A percentile compares a stretch with the other conserved stretches of the same genome.
phyloP scores from a whole-genome alignment of 176 grass and related monocot species.

The Oryza nivara region DNA sequence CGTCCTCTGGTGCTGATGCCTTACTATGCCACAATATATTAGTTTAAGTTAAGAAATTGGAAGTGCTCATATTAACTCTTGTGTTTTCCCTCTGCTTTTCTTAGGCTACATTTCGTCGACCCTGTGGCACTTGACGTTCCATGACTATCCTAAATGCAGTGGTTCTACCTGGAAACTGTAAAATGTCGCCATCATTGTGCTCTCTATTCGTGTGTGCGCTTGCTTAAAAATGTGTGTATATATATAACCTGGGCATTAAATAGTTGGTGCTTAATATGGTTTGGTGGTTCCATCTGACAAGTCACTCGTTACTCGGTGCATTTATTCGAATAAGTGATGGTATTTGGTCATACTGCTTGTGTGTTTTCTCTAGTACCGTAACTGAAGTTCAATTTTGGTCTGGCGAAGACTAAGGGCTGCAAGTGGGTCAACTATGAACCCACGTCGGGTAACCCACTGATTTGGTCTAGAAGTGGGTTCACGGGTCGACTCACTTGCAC shows the following conservation, averaged over 20 bases:
- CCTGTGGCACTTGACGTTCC: not conserved
- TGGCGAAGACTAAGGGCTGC: not conserved
- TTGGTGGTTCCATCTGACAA: not conserved
- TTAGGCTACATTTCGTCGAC: slow-evolving; percentile 34
- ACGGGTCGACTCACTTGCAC: too few relatives aligned
- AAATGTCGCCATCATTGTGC: not conserved
- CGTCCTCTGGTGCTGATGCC: slow-evolving; percentile 4
- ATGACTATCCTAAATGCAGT: slow-evolving; percentile 24
- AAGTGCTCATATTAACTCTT: slow-evolving; percentile 15
- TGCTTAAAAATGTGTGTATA: slow-evolving; percentile 32
- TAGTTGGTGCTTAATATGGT: not conserved
- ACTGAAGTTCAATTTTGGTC: not conserved
- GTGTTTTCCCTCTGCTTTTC: not conserved
- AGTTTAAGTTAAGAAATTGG: not conserved
- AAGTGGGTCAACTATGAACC: too few relatives aligned
- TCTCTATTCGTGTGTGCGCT: slow-evolving; percentile 10
- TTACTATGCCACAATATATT: not conserved
- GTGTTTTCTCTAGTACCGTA: too few relatives aligned
- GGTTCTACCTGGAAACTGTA: slow-evolving; percentile 30
- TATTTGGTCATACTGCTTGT: not conserved
- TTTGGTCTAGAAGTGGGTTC: too few relatives aligned
- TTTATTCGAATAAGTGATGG: not conserved
- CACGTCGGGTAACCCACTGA: too few relatives aligned
- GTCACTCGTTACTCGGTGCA: not conserved
- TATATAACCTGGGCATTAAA: slow-evolving; percentile 22